Evolutionary conservation across 2,329 filamentous ascomycete species (phyloP), one percentile per base, ranked within the genome.

Genomic region (Diaporthe sp.): DNA sequence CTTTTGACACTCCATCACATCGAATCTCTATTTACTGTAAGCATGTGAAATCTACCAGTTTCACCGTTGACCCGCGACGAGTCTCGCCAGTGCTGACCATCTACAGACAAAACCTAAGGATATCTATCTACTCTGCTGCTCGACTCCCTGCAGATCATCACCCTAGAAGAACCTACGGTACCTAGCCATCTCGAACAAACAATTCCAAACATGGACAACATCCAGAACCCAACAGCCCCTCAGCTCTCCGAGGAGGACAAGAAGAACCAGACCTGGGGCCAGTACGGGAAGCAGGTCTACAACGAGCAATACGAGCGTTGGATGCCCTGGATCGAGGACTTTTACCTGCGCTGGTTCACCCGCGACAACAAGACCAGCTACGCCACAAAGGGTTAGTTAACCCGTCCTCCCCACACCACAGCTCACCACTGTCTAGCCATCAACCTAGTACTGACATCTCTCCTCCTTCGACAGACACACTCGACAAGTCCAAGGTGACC

Each of bases 331-430:
- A 86, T 94, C 74, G 93, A 95, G 83, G 93, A 95, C 82, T 83
- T 91, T 75, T 94, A 94, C 82, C 88, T 95, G 39, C 87, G 88
- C 71, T 94, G 90, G 87, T 94, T 94, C 83, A 94, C 92, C 79
- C 93, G 92, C 77, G 92, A 94, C 81, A 95, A 95, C 88, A 94
- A 95, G 84, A 90, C 92, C 7, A 92, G 90, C 81, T 95, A 95
- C 80, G 87, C 90, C 8, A 88, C 92, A 2, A 94, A 93, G 83
- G 89, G 93, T 94, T 82, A 46, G 85, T 82, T n/a, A 76, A 25
- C 42, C 8, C 1, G 15, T 19, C 25, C 25, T 6, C 25, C 31
- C 34, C 22, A 22, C 22, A 44, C 2, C 19, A 7, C 17, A 3
- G 5, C 39, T 13, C 17, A 25, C 61, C 9, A 28, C 22, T 10